These are phyloP conservation scores for Lagenidium giganteum DNA, from an alignment of 352 stramenopile species.

Conservation along the genomic window DNA sequence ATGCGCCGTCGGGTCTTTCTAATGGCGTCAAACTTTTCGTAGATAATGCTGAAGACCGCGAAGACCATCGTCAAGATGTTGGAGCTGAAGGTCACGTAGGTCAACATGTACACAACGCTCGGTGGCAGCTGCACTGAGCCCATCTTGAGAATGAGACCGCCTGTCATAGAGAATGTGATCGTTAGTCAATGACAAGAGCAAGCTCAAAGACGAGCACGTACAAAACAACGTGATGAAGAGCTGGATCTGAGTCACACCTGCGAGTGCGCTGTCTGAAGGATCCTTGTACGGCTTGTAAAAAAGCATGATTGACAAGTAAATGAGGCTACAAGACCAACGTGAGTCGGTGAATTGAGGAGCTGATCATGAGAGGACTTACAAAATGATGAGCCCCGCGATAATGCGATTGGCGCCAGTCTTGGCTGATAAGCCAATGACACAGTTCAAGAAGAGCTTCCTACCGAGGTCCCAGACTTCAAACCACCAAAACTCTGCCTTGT, in stretches of 20 bases:
- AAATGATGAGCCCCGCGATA: conserved; percentile 58
- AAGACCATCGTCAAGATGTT: conserved; percentile 49
- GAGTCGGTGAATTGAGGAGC: background rate
- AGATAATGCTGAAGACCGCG: conserved; percentile 46
- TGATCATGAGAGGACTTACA: conserved; percentile 29
- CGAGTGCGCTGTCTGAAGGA: conserved; percentile 52
- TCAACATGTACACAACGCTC: conserved; percentile 41
- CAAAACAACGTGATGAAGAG: conserved; percentile 79
- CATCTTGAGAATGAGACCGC: conserved; percentile 68
- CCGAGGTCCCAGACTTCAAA: conserved; percentile 76
- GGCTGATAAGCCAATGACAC: conserved; percentile 50
- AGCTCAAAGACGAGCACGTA: conserved; percentile 17
- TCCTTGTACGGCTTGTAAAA: conserved; percentile 69
- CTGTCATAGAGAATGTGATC: conserved; percentile 16
- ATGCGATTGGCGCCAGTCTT: conserved; percentile 64
- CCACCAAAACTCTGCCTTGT: conserved; percentile 63
- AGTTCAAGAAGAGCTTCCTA: conserved; percentile 69
- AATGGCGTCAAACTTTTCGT: conserved; percentile 40
- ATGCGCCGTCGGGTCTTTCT: conserved; percentile 21
- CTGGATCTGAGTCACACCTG: conserved; percentile 63
- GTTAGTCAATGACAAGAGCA: background rate
- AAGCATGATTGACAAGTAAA: conserved; percentile 73
- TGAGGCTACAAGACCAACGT: conserved; percentile 25
- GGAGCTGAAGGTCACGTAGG: conserved; percentile 38
- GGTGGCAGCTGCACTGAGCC: conserved; percentile 35